Conservation (phyloP, 2,329 filamentous ascomycete genomes). For the Catunica adiposa region DNA sequence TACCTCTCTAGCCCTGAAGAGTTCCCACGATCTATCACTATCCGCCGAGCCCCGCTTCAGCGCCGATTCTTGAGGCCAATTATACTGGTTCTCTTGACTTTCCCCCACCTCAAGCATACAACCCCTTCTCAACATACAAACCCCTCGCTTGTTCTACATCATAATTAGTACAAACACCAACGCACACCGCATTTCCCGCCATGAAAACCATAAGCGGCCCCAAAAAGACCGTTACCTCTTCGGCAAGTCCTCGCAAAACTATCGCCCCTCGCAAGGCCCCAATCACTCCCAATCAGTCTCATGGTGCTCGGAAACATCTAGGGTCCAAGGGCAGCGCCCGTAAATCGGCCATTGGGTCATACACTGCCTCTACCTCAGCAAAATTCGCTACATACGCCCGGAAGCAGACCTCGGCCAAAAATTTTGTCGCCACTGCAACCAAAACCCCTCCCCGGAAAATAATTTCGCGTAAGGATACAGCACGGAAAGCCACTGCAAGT, state of each 20-base stretch:
- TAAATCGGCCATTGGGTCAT: slow-evolving; percentile 2
- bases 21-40: background rate
- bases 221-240: slow-evolving; percentile 7
- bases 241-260: slow-evolving; percentile 8
- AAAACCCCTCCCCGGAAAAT: slow-evolving; percentile 4
- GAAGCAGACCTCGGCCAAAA: slow-evolving; percentile 8
- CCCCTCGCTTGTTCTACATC: background rate
- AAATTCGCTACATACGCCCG: background rate
- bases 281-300: background rate
- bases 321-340: slow-evolving; percentile 8
- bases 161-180: background rate
- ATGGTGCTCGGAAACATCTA: slow-evolving; percentile 11
- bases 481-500: background rate
- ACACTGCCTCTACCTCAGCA: background rate
- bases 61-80: background rate
- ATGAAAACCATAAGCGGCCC: slow-evolving; percentile 11
- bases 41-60: background rate
- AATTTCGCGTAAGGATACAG: background rate
- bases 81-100: background rate
- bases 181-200: background rate
- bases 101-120: background rate
- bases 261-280: slow-evolving; percentile 9
- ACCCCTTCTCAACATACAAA: background rate
- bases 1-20: background rate
- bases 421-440: background rate